Evolutionary conservation across 177 flowering plant genomes (phyloP), one percentile per base, ranked within the genome.

Genomic region (Tripterygium wilfordii): DNA sequence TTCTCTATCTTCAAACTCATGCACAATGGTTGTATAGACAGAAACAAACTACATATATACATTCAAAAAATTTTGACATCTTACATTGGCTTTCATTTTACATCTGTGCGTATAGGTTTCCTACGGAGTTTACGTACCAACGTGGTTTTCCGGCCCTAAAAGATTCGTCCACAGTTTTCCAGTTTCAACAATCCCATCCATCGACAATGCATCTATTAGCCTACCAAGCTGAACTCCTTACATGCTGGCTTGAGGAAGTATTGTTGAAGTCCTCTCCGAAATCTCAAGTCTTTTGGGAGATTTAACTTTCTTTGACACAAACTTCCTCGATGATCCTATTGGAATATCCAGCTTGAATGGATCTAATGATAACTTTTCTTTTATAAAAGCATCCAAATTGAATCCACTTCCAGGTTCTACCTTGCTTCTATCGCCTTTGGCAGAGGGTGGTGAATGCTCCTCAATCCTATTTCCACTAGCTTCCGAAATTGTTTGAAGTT

Each of bases 311-410:
- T 28, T 58, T 0, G 54, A 38, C 13, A 21, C 18, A 18, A 32
- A 9, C 23, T 21, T 36, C 15, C 4, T 13, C 14, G 57, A 30
- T 25, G 57, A 27, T 60, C 68, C 82, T 66, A 79, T 23, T 35
- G 40, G 53, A 50, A 54, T 37, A 12, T 81, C 88, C 3, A 86
- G 64, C 28, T 74, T 64, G 10, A 68, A 55, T 35, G 77, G 53
- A 30, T 70, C 76, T 3, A 85, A 57, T 33, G 74, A 74, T 32
- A 91, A 58, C 51, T 69, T 91, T 12, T 71, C 75, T 18, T 48
- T 61, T 14, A 83, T 46, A 49, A 91, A 91, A 31, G 63, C 57
- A 57, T 88, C 90, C 61, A 91, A 44, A 68, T 85, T 69, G 27
- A 85, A 76, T 13, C 58, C 56, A 37, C 65, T 71, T 37, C 28